Percentiles rank a stretch among this genome's conserved stretches.
Evolutionary conservation across 164 flowering plant species (phyloP).

Genomic region (Brasenia schreberi): DNA sequence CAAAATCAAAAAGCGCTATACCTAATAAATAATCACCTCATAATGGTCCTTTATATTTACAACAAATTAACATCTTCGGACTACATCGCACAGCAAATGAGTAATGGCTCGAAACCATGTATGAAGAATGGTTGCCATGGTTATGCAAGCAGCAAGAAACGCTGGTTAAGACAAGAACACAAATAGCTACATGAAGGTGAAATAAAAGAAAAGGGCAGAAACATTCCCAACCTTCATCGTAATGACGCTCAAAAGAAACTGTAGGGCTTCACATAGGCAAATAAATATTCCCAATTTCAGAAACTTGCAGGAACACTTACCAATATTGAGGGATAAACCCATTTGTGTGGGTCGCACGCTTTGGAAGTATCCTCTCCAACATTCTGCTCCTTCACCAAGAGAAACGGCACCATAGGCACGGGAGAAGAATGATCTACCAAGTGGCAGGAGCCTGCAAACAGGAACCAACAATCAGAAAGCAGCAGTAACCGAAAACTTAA

Average conservation of each 20-base stretch:
- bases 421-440: conserved; percentile 59
- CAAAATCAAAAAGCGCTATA: too few species aligned
- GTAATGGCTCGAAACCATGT: too few species aligned
- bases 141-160: too few species aligned
- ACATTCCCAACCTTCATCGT: too few species aligned
- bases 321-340: conserved; percentile 75
- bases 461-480: not conserved
- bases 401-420: not conserved
- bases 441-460: conserved; percentile 19
- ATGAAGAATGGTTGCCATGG: too few species aligned
- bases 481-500: not conserved
- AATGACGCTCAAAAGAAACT: not conserved
- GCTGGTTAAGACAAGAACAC: too few species aligned
- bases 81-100: not conserved
- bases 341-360: conserved; percentile 73
- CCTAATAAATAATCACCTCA: too few species aligned
- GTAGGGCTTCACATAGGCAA: not conserved
- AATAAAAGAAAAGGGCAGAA: too few species aligned
- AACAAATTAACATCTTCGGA: too few species aligned
- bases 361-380: conserved; percentile 69
- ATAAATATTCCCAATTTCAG: not conserved
- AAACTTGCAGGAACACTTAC: conserved; percentile 13
- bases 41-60: too few species aligned
- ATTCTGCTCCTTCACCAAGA: conserved; percentile 38
- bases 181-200: too few species aligned